Conservation (phyloP, 208 protist species). For the Leishmania guyanensis region DNA sequence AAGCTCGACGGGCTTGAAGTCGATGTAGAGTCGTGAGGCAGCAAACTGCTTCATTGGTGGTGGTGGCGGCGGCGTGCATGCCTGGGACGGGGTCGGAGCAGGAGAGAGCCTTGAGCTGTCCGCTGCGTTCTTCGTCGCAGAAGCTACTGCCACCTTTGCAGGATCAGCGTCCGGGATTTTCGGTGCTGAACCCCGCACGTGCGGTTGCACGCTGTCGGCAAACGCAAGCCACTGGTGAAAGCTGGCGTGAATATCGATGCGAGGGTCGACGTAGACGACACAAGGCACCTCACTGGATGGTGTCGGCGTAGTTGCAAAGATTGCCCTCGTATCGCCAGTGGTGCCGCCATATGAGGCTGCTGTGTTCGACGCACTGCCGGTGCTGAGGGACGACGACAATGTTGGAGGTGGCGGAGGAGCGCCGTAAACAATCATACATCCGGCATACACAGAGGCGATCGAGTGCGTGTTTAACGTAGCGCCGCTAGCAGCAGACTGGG, state of each 20-base stretch:
- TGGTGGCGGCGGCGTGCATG: not conserved
- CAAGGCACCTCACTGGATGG: not conserved
- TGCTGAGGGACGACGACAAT: not conserved
- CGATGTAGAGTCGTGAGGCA: slow-evolving; percentile 53
- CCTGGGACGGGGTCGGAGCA: not conserved
- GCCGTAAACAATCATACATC: slow-evolving; percentile 29
- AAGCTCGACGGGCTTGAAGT: slow-evolving; percentile 40
- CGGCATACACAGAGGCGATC: slow-evolving; percentile 36
- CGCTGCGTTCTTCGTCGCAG: not conserved
- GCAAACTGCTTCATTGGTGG: slow-evolving; percentile 17
- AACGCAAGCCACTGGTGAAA: slow-evolving; percentile 53
- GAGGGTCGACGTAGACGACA: slow-evolving; percentile 49
- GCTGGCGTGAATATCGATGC: slow-evolving; percentile 46
- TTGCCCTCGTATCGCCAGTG: not conserved
- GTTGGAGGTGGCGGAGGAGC: slow-evolving; percentile 4
- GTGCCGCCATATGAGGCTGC: not conserved
- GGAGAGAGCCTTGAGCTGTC: not conserved
- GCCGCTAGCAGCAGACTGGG: not conserved
- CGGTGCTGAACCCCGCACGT: slow-evolving; percentile 26
- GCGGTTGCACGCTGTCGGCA: slow-evolving; percentile 55
- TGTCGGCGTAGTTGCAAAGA: slow-evolving; percentile 2
- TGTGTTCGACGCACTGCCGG: not conserved
- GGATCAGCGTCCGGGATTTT: slow-evolving; percentile 23
- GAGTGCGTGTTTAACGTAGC: slow-evolving; percentile 15
- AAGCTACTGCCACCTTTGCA: slow-evolving; percentile 19